phyloP scores from a whole-genome alignment of 1,284 basidiomycete species.

The Phellopilus nigrolimitatus region DNA sequence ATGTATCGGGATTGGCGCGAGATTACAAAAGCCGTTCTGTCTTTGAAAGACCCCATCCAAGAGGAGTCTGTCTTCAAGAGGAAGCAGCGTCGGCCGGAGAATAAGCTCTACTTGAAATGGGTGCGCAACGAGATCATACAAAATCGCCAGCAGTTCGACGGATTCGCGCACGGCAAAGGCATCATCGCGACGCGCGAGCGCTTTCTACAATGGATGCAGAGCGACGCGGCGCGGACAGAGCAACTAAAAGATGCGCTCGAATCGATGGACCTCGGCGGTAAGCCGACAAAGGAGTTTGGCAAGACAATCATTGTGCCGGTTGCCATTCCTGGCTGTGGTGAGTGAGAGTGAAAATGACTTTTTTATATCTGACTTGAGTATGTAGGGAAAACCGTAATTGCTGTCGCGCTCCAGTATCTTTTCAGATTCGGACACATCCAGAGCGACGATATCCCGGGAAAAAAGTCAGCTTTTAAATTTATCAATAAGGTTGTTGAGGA shows the following conservation, averaged over 20 bases:
- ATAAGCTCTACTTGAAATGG: slow-evolving; percentile 64
- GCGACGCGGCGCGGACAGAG: slow-evolving; percentile 37
- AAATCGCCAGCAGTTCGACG: slow-evolving; percentile 59
- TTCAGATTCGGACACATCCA: slow-evolving; percentile 88
- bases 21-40: slow-evolving; percentile 76
- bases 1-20: slow-evolving; percentile 99
- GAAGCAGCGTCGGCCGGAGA: slow-evolving; percentile 65
- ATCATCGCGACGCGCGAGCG: slow-evolving; percentile 82
- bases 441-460: slow-evolving; percentile 83
- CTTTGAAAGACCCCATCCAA: slow-evolving; percentile 30
- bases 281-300: slow-evolving; percentile 40
- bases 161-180: slow-evolving; percentile 68
- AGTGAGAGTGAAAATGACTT: too few species aligned
- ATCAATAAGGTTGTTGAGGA: slow-evolving; percentile 68
- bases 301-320: slow-evolving; percentile 88
- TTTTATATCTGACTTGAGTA: too few species aligned
- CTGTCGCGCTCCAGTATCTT: slow-evolving; percentile 73
- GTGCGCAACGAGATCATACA: slow-evolving; percentile 64
- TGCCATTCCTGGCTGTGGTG: slow-evolving; percentile 90
- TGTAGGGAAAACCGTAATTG: slow-evolving; percentile 88
- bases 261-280: neutral
- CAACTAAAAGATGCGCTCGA: slow-evolving; percentile 24
- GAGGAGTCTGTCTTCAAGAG: slow-evolving; percentile 45
- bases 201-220: slow-evolving; percentile 70
- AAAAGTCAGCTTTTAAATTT: slow-evolving; percentile 77